phyloP scores from a whole-genome alignment of 1,139 yeast genomes.

The Magnusiomyces tetraspermus region DNA sequence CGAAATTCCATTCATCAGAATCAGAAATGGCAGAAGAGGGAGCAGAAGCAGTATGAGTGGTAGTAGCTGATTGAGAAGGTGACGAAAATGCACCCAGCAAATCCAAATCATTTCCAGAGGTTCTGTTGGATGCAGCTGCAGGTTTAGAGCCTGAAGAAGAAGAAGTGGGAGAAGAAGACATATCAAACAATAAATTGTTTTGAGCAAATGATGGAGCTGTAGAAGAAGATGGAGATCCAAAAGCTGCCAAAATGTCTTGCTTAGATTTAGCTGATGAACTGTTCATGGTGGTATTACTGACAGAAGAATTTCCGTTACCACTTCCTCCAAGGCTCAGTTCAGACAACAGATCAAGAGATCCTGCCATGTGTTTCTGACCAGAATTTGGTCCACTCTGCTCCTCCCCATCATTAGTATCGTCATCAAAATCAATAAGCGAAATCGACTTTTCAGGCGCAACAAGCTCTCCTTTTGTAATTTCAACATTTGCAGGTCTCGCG shows the following conservation, averaged over 20 bases:
- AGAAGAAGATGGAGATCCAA: background rate
- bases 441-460: slow-evolving; percentile 28
- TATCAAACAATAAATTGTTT: slow-evolving; percentile 3
- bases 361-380: background rate
- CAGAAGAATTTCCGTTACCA: no score
- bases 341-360: slow-evolving; percentile 51
- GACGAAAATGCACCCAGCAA: background rate
- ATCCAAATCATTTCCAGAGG: background rate
- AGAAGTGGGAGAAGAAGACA: background rate
- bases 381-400: background rate
- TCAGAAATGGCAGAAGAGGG: background rate
- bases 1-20: slow-evolving; percentile 4
- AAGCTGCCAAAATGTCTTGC: background rate
- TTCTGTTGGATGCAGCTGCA: background rate
- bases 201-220: slow-evolving; percentile 7
- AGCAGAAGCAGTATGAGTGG: background rate
- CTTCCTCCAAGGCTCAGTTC: slow-evolving; percentile 57
- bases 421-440: slow-evolving; percentile 74
- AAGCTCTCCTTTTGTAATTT: slow-evolving; percentile 36
- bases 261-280: background rate
- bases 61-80: no score
- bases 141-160: background rate
- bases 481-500: slow-evolving; percentile 20
- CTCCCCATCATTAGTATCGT: no score
- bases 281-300: slow-evolving; percentile 16